Evolutionary conservation across 768 basidiomycete genomes (phyloP).

Genomic region (Dictyophora rubrovolvata): DNA sequence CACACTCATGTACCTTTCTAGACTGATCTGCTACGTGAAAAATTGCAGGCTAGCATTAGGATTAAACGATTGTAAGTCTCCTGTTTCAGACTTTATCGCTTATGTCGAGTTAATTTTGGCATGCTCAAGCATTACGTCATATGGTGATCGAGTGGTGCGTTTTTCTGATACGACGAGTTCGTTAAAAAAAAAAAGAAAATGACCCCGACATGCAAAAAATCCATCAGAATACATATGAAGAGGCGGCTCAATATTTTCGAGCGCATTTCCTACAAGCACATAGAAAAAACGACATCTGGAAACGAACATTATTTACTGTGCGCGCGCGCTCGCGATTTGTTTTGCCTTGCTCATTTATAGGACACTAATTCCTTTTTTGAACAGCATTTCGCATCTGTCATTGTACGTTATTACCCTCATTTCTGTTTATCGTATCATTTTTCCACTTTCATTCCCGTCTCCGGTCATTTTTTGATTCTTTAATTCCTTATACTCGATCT

Average conservation of each 20-base stretch:
- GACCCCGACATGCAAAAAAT: background rate
- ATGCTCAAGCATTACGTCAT: constrained; percentile 5
- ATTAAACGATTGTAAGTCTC: constrained; percentile 16
- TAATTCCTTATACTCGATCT: background rate
- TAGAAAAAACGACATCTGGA: constrained; percentile 11
- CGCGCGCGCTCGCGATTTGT: background rate
- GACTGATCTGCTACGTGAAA: constrained; percentile 16
- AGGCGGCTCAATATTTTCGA: constrained; percentile 15
- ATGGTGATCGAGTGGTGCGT: constrained; percentile 4
- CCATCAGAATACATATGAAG: constrained; percentile 11
- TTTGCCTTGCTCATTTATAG: background rate
- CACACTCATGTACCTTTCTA: background rate
- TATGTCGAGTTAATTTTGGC: no score
- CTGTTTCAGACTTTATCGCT: background rate
- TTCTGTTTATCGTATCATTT: background rate
- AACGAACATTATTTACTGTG: constrained; percentile 13
- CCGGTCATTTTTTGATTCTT: no score
- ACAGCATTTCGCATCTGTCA: constrained; percentile 12
- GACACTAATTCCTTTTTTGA: background rate
- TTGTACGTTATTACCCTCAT: constrained; percentile 4
- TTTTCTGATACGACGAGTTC: no score
- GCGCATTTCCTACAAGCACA: constrained; percentile 16
- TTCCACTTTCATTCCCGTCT: constrained; percentile 1
- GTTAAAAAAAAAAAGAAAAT: background rate
- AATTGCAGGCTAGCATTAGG: constrained; percentile 15